A percentile compares a stretch with the other conserved stretches of the same genome.
Evolutionary conservation across 1,139 yeast genomes (phyloP).

Genomic region (Saccharomyces hybrid): DNA sequence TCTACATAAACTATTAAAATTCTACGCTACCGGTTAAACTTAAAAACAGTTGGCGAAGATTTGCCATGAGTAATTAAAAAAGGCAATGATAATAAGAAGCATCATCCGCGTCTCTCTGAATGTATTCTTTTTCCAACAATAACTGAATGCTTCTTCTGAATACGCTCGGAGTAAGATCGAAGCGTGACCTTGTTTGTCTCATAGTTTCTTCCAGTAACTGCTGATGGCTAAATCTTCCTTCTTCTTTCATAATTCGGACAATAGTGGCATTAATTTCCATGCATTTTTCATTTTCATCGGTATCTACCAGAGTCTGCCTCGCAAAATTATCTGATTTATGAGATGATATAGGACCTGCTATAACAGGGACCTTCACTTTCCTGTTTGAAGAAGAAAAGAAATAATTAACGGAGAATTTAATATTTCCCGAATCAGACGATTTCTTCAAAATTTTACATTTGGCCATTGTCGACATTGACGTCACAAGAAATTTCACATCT

Average conservation of each 20-base stretch:
- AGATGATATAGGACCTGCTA: constrained; percentile 30
- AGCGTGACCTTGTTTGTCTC: constrained; percentile 54
- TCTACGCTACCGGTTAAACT: not conserved
- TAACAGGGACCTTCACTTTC: constrained; percentile 73
- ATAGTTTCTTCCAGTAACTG: constrained; percentile 62
- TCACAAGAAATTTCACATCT: constrained; percentile 71
- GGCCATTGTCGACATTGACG: constrained; percentile 82
- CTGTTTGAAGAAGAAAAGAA: constrained; percentile 64
- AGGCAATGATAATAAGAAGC: constrained; percentile 57
- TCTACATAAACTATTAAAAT: not conserved
- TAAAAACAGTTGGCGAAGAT: too few species aligned
- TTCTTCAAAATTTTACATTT: constrained; percentile 66
- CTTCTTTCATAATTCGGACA: constrained; percentile 78
- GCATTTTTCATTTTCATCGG: constrained; percentile 41
- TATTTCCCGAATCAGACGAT: constrained; percentile 59
- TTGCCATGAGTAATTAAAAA: not conserved
- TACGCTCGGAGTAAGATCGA: constrained; percentile 58
- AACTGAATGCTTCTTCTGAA: constrained; percentile 78
- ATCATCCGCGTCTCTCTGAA: constrained; percentile 63
- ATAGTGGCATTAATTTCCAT: constrained; percentile 80
- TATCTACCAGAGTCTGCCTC: constrained; percentile 1
- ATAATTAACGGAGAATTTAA: constrained; percentile 61
- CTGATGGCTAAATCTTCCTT: constrained; percentile 55
- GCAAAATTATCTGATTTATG: not conserved
- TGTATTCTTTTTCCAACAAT: constrained; percentile 74